phyloP scores from a whole-genome alignment of 75 land plant species.

The Picea sitchensis region DNA sequence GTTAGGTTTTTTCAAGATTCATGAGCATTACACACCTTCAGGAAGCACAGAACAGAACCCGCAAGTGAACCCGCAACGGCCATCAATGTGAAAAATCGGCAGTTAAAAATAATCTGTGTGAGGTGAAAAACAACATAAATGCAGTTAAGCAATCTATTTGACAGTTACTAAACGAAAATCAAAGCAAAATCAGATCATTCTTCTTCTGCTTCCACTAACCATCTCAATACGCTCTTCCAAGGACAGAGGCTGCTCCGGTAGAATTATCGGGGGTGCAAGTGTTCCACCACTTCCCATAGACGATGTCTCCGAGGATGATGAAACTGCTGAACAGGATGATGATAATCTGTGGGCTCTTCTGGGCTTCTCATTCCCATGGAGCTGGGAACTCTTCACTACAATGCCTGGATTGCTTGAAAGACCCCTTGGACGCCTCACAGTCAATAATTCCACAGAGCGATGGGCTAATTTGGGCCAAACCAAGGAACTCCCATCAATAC shows the following conservation, averaged over 20 bases:
- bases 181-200: neutral
- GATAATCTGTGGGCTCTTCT: neutral
- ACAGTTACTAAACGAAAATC: neutral
- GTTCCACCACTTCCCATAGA: neutral
- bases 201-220: neutral
- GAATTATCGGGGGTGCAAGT: neutral
- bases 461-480: neutral
- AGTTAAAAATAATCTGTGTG: constrained; percentile 41
- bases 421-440: neutral
- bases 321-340: no score
- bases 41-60: constrained; percentile 43
- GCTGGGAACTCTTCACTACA: neutral
- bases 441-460: neutral
- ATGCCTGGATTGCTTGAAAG: neutral
- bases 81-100: constrained; percentile 42
- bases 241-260: neutral
- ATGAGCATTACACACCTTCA: constrained; percentile 21
- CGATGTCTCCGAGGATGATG: neutral
- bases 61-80: constrained; percentile 43
- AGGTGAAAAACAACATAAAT: neutral
- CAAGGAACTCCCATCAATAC: neutral
- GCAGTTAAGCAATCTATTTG: neutral
- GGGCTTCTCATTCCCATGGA: neutral
- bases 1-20: neutral
- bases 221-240: neutral